Conservation (phyloP, 1,284 basidiomycete species). For the Tremellales sp. region DNA sequence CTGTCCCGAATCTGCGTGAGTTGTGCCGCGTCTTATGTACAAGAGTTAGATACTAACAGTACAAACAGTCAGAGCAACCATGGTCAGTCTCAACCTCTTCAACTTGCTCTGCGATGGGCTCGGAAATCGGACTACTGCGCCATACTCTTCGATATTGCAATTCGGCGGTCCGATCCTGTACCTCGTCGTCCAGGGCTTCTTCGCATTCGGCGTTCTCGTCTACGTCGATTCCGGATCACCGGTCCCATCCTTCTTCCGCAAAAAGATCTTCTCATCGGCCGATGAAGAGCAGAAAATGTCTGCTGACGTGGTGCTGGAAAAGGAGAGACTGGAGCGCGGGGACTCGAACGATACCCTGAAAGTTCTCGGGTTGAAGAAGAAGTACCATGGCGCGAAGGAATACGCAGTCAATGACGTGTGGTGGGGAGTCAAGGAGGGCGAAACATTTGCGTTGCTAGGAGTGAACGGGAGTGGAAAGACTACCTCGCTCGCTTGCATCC, state of each 20-base stretch:
- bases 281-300: conserved; percentile 5
- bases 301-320: conserved; percentile 61
- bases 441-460: conserved; percentile 68
- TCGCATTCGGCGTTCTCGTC: conserved; percentile 59
- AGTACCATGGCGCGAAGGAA: conserved; percentile 53
- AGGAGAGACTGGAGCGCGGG: conserved; percentile 47
- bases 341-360: conserved; percentile 56
- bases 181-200: conserved; percentile 57
- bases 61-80: conserved; percentile 57
- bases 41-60: not conserved
- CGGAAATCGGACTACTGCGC: conserved; percentile 52
- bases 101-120: conserved; percentile 65
- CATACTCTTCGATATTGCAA: conserved; percentile 57
- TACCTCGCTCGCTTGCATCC: conserved; percentile 53
- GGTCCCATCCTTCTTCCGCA: conserved; percentile 39
- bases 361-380: conserved; percentile 64
- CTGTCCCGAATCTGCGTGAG: conserved; percentile 65
- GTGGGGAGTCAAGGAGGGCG: conserved; percentile 62
- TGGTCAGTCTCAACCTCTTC: conserved; percentile 73
- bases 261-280: not conserved
- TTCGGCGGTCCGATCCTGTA: conserved; percentile 74
- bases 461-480: conserved; percentile 76
- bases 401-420: conserved; percentile 69
- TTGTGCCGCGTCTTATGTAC: conserved; percentile 16
- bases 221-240: conserved; percentile 61